Evolutionary conservation across 805 yeast genomes (phyloP), one percentile per base, ranked within the genome.

Genomic region (Metschnikowia gruessii): DNA sequence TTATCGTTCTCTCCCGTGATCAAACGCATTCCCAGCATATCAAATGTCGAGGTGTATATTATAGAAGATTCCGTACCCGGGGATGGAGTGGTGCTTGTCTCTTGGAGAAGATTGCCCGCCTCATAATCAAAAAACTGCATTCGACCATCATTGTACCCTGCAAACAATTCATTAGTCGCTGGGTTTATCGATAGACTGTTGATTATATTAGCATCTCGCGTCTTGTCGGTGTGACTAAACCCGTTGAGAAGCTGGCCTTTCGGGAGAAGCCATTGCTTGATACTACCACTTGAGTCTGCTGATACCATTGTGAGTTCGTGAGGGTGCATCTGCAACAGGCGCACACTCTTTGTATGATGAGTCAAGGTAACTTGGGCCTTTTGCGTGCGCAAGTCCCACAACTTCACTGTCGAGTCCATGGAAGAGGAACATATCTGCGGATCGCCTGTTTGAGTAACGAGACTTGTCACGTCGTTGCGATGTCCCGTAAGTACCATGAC

Each of bases 1-100:
- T 91, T 91, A 65, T 92, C 98, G n/a, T 87, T 82, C 57, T 87
- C 95, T 40, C 96, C 89, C 1, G 96, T 87, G 17, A 94, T 76
- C 47, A 94, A 66, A 39, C 96, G 76, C 55, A 82, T 65, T 0
- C 97, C 97, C 49, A 89, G 82, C 61, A 74, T 69, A 63, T 94
- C 97, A 62, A 89, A 89, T 1, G 80, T 61, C 33, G 90, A 79
- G 9, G 89, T 75, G 53, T 83, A 72, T 5, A 92, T 79, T 8
- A 95, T 85, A 41, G 87, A 74, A 6, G 77, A 82, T 15, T 79
- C 57, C 0, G 94, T 80, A 0, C 96, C 97, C 0, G 91, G 86
- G 13, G 83, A 68, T 4, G 82, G 79, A 0, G 70, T 70, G 1
- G 92, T 76, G 1, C 56, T 53, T 5, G 74, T 63, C 15, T 70